phyloP scores from a whole-genome alignment of 495 filamentous ascomycete species.

The Neurospora sp. region DNA sequence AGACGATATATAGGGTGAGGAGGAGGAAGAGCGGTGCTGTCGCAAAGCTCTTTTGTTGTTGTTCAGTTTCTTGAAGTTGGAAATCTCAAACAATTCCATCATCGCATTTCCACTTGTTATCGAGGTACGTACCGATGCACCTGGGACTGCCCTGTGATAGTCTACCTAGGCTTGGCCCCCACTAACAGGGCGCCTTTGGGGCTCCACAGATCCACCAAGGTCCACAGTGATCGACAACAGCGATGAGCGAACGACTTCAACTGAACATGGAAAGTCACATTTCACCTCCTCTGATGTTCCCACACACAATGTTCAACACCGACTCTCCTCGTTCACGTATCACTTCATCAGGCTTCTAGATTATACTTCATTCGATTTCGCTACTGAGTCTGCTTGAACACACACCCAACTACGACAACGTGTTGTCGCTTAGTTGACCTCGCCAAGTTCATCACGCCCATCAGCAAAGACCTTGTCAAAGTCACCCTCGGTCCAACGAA shows the following conservation, averaged over 20 bases:
- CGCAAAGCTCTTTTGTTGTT: not conserved
- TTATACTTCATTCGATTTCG: not conserved
- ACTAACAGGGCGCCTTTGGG: not conserved
- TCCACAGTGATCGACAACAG: not conserved
- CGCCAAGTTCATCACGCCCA: conserved; percentile 36
- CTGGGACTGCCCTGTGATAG: not conserved
- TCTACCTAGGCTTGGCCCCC: not conserved
- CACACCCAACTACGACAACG: conserved; percentile 10
- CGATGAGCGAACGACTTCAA: not conserved
- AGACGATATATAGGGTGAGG: not conserved
- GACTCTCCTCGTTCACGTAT: not conserved
- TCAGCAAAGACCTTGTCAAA: conserved; percentile 42
- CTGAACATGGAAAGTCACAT: not conserved
- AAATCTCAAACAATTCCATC: not conserved
- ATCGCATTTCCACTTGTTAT: not conserved
- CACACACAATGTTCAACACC: not conserved
- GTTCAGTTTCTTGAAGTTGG: not conserved
- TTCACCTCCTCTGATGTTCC: not conserved
- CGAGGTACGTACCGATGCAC: not conserved
- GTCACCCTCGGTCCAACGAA: conserved; percentile 64
- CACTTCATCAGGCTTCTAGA: not conserved
- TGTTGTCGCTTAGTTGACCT: conserved; percentile 6
- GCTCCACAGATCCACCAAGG: not conserved
- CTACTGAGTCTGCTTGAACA: not conserved
- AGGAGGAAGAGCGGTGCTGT: not conserved